Base-by-base conservation (phyloP, 1,284 basidiomycete species). In the Ceratobasidium sp. region DNA sequence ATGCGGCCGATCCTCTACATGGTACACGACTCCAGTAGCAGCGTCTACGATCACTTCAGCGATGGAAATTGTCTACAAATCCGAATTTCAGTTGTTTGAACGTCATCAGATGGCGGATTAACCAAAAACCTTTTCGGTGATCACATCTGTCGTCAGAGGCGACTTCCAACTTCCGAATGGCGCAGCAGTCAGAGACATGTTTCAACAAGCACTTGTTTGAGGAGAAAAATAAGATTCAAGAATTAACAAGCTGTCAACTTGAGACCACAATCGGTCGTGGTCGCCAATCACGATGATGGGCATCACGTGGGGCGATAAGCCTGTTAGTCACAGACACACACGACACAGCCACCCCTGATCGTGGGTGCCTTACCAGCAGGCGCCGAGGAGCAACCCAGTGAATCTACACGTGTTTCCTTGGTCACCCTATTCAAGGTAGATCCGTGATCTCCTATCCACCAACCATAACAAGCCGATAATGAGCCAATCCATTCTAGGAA, bases 151-250 rank as follows among this genome's bases (percentile, higher is more conserved):
- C 1, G 83, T 81, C 68, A 89, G 82, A 13, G 83, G 81, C 2
- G 87, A 87, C 3, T 79, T 75, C 86, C 88, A 87, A 50, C 81
- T 83, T 27, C 86, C 86, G 74, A 81, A 87, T 0, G 85, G 83
- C 13, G 84, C 82, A 29, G 54, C 21, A 7, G 36, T 57, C 6
- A 56, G 57, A 16, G 56, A 36, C 67, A 69, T 71, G 42, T 46
- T 46, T 46, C 42, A 46, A 46, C 42, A 46, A 46, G 42, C 7
- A n/a, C 6, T 7, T 16, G 42, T 46, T 36, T 36, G 33, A 36
- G 33, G 11, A 36, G 33, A 36, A 36, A 36, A 11, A 5, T 36
- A 36, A 36, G 33, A 36, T 36, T 36, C 33, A 36, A 36, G 33
- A 11, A 36, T 4, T 46, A 21, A n/a, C 42, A 21, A n/a, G 6